Conservation (phyloP, 2,329 filamentous ascomycete species). For the Alternaria rosae region DNA sequence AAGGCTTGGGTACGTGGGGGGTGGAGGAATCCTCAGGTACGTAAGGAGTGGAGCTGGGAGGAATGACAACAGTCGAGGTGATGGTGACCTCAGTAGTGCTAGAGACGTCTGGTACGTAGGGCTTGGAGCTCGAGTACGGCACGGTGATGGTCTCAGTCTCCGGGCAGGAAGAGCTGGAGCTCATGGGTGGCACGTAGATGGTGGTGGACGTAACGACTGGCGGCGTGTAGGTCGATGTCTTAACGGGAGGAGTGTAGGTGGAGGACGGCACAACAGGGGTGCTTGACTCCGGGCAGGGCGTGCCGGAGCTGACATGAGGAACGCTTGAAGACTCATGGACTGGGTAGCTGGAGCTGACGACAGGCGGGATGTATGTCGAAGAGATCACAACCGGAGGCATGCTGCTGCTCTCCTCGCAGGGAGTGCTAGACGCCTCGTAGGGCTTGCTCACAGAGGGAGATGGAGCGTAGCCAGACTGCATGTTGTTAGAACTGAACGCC, state of each 20-base stretch:
- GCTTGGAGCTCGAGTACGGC: background rate
- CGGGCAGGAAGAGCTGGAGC: conserved; percentile 7
- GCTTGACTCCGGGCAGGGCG: conserved; percentile 1
- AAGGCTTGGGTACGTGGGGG: background rate
- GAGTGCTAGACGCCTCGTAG: conserved; percentile 4
- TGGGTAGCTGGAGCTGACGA: background rate
- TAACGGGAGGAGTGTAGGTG: background rate
- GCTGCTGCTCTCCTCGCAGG: conserved; percentile 4
- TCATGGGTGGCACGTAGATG: background rate
- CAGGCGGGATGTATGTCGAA: background rate
- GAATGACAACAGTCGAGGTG: conserved; percentile 1
- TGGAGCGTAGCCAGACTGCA: background rate
- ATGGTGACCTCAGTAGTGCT: background rate
- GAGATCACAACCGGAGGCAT: background rate
- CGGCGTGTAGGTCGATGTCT: background rate
- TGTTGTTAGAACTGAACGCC: background rate
- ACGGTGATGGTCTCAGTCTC: background rate
- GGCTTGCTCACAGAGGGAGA: background rate
- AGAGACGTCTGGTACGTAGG: background rate
- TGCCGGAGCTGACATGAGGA: background rate
- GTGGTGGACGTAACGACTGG: background rate
- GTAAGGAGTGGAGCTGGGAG: conserved; percentile 4
- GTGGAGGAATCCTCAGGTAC: background rate
- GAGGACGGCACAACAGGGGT: background rate
- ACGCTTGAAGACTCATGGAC: background rate